These are phyloP conservation scores for Pezicula rhizophila DNA, from an alignment of 2,329 filamentous ascomycete species.

Conservation along the genomic window DNA sequence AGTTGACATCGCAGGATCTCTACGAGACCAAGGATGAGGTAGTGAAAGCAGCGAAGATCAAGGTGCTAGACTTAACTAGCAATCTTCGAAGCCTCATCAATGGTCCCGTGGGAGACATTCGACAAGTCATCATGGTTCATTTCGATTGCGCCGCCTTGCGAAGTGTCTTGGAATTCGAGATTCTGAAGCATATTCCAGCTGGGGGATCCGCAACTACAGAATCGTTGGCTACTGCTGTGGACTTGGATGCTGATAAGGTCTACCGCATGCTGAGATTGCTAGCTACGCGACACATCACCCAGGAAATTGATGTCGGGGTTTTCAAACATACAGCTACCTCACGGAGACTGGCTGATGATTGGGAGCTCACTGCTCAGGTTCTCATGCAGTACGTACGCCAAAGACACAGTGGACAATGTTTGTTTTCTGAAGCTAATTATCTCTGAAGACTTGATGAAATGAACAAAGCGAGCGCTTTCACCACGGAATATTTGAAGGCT, in stretches of 20 bases:
- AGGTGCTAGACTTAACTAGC: too few species aligned
- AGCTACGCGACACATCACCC: slow-evolving; percentile 19
- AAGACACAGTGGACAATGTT: too few species aligned
- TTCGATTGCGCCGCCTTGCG: slow-evolving; percentile 18
- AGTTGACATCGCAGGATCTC: too few species aligned
- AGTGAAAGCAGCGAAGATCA: too few species aligned
- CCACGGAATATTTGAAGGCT: slow-evolving; percentile 8
- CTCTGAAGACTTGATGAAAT: slow-evolving; percentile 26
- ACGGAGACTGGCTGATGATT: slow-evolving; percentile 11
- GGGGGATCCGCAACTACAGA: slow-evolving; percentile 3
- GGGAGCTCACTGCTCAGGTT: slow-evolving; percentile 9
- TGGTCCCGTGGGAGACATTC: background rate
- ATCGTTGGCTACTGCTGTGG: slow-evolving; percentile 13
- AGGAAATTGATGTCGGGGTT: slow-evolving; percentile 11
- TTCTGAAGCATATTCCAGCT: slow-evolving; percentile 13
- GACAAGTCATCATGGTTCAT: background rate
- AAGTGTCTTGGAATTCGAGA: slow-evolving; percentile 13
- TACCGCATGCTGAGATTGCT: slow-evolving; percentile 18
- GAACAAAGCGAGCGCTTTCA: slow-evolving; percentile 22
- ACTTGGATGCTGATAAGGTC: slow-evolving; percentile 19
- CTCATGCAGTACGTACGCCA: too few species aligned
- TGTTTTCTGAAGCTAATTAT: too few species aligned
- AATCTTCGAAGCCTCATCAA: too few species aligned
- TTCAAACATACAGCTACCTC: slow-evolving; percentile 16
- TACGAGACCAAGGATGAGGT: too few species aligned